Evolutionary conservation across 2,329 filamentous ascomycete species (phyloP), one percentile per base, ranked within the genome.

Genomic region (Paramyrothecium roridum): DNA sequence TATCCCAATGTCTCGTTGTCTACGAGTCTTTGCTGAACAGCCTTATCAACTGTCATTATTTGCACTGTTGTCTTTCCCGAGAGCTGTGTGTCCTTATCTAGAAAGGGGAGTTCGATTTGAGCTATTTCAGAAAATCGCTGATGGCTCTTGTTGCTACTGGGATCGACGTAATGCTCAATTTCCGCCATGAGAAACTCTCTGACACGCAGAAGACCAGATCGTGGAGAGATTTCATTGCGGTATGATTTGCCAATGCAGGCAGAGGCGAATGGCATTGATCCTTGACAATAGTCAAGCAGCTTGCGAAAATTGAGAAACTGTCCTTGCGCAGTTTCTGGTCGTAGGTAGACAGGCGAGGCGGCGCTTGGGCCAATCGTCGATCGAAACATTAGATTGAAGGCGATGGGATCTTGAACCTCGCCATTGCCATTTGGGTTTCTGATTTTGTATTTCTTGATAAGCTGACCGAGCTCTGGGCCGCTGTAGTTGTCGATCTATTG

Each of bases 381-480:
- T 74, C 93, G 88, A 81, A 98, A 99, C 95, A 99, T 99, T 68
- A 99, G 86, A 78, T 99, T 99, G 84, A 98, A 97, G 46, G 91
- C 82, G 52, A 96, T 88, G 3, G 95, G 95, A 26, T 89, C 87
- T 26, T 86, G 64, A 90, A 83, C 58, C 86, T 84, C 63, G 86
- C 89, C 63, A 89, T 96, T 52, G 82, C 81, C n/a, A n/a, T n/a
- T n/a, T 26, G 93, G 93, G 76, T 96, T 96, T 76, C 85, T 90
- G 73, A 99, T 89, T 62, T 96, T 86, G 74, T 95, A 89, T 79
- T 96, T 96, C 70, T 82, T 85, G 78, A 99, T 97, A 56, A 99
- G 83, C 67, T 87, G 80, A 57, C 91, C 93, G 57, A 98, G 89
- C 73, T 93, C 88, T 47, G 88, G 83, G 62, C 93, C 93, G 67